Conservation (phyloP, 2,329 filamentous ascomycete genomes). For the Arthrinium phaeospermum region DNA sequence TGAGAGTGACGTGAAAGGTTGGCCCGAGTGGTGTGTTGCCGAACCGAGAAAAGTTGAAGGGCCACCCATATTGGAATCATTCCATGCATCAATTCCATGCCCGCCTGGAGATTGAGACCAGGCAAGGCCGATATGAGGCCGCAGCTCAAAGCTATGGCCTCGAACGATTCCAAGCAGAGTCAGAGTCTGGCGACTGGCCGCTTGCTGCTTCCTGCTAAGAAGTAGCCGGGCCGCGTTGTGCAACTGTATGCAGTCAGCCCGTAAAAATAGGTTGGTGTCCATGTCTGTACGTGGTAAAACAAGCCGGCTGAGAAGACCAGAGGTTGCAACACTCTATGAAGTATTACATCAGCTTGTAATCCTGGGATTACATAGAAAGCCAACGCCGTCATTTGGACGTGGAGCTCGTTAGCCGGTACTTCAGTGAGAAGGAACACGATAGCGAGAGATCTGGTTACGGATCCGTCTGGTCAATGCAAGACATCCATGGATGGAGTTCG, state of each 20-base stretch:
- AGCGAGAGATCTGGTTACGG: neutral
- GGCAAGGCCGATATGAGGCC: neutral
- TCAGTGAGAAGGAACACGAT: neutral
- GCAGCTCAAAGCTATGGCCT: neutral
- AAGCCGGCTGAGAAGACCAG: neutral
- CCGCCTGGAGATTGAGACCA: neutral
- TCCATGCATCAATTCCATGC: neutral
- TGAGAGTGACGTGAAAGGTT: neutral
- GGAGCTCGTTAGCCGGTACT: neutral
- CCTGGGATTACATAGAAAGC: neutral
- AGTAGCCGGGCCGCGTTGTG: neutral
- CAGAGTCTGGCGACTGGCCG: neutral
- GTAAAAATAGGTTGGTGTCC: neutral
- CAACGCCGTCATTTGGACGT: neutral
- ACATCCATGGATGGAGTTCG: conserved; percentile 10
- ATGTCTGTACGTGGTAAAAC: neutral
- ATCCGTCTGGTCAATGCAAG: conserved; percentile 5
- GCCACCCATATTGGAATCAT: neutral
- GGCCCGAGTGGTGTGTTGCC: neutral
- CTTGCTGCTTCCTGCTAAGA: neutral
- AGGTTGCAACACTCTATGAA: neutral
- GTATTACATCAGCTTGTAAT: conserved; percentile 13
- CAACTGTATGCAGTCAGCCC: neutral
- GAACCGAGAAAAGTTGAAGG: neutral
- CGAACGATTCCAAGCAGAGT: neutral